phyloP scores from a whole-genome alignment of 768 basidiomycete genomes.

The Termitomyces sp. region DNA sequence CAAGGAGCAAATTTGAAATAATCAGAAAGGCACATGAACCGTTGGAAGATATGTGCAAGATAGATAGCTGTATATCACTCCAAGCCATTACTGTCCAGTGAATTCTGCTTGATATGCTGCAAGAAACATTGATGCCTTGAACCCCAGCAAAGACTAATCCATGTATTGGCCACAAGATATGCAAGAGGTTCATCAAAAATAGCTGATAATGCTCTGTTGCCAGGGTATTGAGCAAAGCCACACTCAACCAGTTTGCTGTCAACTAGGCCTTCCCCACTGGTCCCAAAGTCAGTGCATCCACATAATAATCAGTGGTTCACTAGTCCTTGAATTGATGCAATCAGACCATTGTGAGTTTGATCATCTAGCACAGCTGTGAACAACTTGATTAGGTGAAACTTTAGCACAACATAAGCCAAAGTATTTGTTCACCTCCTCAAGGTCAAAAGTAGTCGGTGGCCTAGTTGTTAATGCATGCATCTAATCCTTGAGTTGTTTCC shows the following conservation, averaged over 20 bases:
- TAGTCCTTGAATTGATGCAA: neutral
- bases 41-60: neutral
- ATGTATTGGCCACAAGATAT: neutral
- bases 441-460: neutral
- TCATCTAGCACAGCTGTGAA: too few species aligned
- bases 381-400: too few species aligned
- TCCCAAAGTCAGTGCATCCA: neutral
- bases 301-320: neutral
- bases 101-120: neutral
- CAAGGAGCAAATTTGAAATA: neutral
- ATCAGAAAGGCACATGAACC: neutral
- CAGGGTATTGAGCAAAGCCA: neutral
- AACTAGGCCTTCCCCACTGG: neutral
- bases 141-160: neutral
- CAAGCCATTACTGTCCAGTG: neutral
- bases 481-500: neutral
- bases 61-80: neutral
- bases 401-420: neutral
- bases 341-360: neutral
- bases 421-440: neutral
- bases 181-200: slow-evolving; percentile 1
- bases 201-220: neutral
- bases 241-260: neutral
- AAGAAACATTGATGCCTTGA: neutral
- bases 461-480: neutral